phyloP scores from a whole-genome alignment of 2,329 filamentous ascomycete species.

The Aspergillus pseudoterreus region DNA sequence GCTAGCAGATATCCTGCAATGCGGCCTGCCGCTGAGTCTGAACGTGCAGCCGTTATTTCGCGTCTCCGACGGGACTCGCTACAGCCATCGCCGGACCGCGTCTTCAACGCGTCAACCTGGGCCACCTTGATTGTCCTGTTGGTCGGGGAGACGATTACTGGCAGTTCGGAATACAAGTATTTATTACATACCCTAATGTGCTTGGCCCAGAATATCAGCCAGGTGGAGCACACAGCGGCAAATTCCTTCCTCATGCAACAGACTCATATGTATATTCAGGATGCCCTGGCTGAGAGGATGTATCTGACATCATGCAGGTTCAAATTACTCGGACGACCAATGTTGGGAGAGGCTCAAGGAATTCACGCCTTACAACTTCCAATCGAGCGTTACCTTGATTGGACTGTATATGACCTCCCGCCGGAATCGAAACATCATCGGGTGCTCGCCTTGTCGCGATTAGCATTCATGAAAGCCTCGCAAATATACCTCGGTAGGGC shows the following conservation, averaged over 20 bases:
- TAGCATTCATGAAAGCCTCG: constrained; percentile 19
- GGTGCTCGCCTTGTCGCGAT: constrained; percentile 7
- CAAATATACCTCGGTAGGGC: constrained; percentile 21
- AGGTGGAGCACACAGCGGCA: background rate
- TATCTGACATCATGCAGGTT: constrained; percentile 9
- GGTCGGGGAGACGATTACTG: constrained; percentile 23
- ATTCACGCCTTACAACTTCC: constrained; percentile 8
- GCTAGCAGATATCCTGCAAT: constrained; percentile 7
- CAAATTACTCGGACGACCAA: constrained; percentile 14
- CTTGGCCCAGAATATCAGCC: constrained; percentile 9
- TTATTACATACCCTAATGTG: constrained; percentile 15
- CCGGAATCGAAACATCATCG: constrained; percentile 7
- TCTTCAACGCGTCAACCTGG: constrained; percentile 16
- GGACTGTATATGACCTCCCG: constrained; percentile 14
- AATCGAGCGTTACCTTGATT: constrained; percentile 11
- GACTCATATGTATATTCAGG: constrained; percentile 16
- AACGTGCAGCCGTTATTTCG: constrained; percentile 14
- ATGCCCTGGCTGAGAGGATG: background rate
- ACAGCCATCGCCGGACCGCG: constrained; percentile 7
- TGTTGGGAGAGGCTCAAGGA: constrained; percentile 15
- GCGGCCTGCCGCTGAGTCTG: constrained; percentile 11
- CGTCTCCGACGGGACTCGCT: constrained; percentile 13
- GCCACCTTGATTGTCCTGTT: constrained; percentile 20
- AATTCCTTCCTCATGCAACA: constrained; percentile 14
- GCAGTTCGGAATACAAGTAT: constrained; percentile 15